phyloP scores from a whole-genome alignment of 1,284 basidiomycete species.

The Cutaneotrichosporon spelunceum region DNA sequence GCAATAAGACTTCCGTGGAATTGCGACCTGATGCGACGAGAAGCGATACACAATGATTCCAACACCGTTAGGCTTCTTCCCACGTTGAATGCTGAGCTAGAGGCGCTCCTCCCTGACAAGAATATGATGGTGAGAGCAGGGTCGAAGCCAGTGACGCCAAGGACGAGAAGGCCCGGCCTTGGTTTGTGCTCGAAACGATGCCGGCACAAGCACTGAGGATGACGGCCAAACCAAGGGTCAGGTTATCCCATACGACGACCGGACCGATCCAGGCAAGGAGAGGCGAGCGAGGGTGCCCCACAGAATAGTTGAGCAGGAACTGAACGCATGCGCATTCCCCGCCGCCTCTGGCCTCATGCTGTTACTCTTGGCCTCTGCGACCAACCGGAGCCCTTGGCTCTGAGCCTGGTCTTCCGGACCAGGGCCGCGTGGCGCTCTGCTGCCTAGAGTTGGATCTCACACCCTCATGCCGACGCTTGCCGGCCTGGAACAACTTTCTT shows the following conservation, averaged over 20 bases:
- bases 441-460: no score
- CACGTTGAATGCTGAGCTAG: no score
- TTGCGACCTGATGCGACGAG: background rate
- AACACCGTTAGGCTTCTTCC: background rate
- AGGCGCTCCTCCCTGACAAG: background rate
- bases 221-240: background rate
- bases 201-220: background rate
- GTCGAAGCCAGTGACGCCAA: background rate
- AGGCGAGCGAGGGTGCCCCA: background rate
- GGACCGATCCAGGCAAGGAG: background rate
- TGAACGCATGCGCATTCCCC: background rate
- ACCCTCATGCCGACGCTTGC: background rate
- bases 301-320: background rate
- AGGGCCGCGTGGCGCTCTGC: no score
- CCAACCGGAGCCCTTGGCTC: no score
- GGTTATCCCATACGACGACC: background rate
- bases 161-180: background rate
- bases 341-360: background rate
- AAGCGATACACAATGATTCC: background rate
- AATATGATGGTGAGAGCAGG: background rate
- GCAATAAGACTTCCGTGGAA: background rate
- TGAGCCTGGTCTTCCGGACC: no score
- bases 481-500: background rate
- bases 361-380: background rate
- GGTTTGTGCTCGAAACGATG: background rate